A percentile compares a stretch with the other conserved stretches of the same genome.
Evolutionary conservation across 1,139 yeast species (phyloP).

Genomic region (Geotrichum siamense): DNA sequence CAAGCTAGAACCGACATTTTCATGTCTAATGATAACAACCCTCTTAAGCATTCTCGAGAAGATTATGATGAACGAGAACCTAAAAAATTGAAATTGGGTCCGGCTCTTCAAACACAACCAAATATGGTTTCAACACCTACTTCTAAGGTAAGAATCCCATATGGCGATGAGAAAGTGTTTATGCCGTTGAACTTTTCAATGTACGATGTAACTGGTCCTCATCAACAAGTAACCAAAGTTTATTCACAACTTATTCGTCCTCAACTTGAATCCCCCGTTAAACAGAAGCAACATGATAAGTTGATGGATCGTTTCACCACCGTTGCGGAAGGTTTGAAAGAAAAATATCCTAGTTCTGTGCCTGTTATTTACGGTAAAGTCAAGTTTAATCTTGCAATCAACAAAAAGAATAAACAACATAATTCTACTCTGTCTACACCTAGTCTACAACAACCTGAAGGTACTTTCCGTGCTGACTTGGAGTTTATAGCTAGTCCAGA

Average conservation of each 20-base stretch:
- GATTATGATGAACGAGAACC: neutral
- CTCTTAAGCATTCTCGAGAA: neutral
- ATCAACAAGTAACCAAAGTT: constrained; percentile 14
- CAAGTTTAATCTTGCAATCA: constrained; percentile 24
- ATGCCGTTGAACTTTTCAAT: constrained; percentile 27
- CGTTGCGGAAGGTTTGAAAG: constrained; percentile 24
- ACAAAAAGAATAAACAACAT: neutral
- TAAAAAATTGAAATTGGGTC: constrained; percentile 6
- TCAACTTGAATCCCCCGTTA: constrained; percentile 34
- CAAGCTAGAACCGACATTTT: constrained; percentile 15
- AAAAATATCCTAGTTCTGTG: constrained; percentile 17
- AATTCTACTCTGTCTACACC: neutral
- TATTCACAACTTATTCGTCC: constrained; percentile 34
- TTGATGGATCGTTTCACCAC: constrained; percentile 30
- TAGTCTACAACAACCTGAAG: constrained; percentile 7
- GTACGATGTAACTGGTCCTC: constrained; percentile 17
- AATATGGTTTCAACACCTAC: constrained; percentile 1
- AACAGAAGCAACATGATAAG: constrained; percentile 27
- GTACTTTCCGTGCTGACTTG: constrained; percentile 26
- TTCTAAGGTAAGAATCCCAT: constrained; percentile 8
- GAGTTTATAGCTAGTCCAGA: constrained; percentile 24
- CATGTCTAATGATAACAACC: constrained; percentile 1
- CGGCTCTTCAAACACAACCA: constrained; percentile 5
- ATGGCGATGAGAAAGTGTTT: constrained; percentile 13
- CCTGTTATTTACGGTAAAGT: constrained; percentile 33